Evolutionary conservation across 2,329 filamentous ascomycete species (phyloP), one percentile per base, ranked within the genome.

Genomic region (Arachnopeziza araneosa): DNA sequence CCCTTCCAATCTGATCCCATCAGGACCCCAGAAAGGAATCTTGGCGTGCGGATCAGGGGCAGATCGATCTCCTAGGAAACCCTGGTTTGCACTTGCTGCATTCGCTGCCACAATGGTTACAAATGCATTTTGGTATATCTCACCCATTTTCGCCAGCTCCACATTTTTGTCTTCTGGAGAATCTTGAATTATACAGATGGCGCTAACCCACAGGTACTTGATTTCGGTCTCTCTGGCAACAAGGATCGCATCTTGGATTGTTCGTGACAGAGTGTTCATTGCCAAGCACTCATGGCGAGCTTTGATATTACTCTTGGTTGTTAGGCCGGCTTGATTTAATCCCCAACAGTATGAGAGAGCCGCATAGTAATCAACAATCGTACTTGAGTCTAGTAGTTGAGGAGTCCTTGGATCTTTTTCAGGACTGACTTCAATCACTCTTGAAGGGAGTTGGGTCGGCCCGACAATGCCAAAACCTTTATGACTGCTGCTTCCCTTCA

Each of bases 321-420:
- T 55, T n/a, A 44, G 19, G n/a, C 26, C 26, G 19, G 32, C 21
- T 48, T 57, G 55, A 26, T 57, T 48, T 19, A 4, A 14, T 24
- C 55, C 55, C 55, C 55, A 57, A 22, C 55, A 57, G 21, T 57
- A 57, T 9, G 44, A 50, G 10, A 57, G 44, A 19, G 55, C 55
- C 17, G 50, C 44, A 52, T 57, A 57, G 8, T 21, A 10, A 12
- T 22, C 55, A 24, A 36, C n/a, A n/a, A 24, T 22, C 14, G 23
- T 30, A 9, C 50, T 57, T 48, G 55, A 50, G 3, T 50, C 44
- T 6, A 51, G n/a, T 8, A 57, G 21, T 50, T n/a, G 30, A 12
- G 49, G 22, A 19, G 9, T 22, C 12, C 24, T 21, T 21, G 55
- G 44, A 19, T 50, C 17, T 7, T 50, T 36, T n/a, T 19, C 19